These are phyloP conservation scores for Thalassiosira profunda DNA, from an alignment of 108 stramenopile species.

Conservation along the genomic window DNA sequence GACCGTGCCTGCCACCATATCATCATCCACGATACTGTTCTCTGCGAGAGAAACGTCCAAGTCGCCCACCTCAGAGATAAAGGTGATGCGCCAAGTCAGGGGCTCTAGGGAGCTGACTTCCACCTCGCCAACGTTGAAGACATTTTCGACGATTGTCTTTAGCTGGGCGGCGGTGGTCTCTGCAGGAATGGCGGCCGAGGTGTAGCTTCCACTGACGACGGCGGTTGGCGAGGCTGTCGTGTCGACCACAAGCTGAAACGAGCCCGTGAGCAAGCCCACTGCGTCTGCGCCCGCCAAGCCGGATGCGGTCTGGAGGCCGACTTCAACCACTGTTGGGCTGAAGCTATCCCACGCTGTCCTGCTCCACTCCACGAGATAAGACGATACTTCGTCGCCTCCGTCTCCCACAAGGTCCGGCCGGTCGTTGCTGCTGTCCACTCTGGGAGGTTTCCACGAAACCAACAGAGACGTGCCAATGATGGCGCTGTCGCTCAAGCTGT, in stretches of 20 bases:
- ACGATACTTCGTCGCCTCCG: constrained; percentile 56
- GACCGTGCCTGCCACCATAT: constrained; percentile 10
- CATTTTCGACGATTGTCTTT: constrained; percentile 72
- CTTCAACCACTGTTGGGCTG: constrained; percentile 41
- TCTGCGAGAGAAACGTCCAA: constrained; percentile 18
- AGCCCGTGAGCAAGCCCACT: constrained; percentile 29
- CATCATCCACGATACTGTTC: constrained; percentile 30
- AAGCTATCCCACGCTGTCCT: constrained; percentile 43
- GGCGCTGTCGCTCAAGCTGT: constrained; percentile 19
- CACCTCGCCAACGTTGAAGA: constrained; percentile 80
- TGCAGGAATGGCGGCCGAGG: constrained; percentile 46
- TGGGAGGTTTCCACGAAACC: constrained; percentile 52
- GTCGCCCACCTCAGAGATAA: constrained; percentile 70
- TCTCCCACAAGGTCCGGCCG: constrained; percentile 54
- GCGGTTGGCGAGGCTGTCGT: constrained; percentile 17
- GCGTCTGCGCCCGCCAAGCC: constrained; percentile 32
- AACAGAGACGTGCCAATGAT: constrained; percentile 48
- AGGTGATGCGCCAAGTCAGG: constrained; percentile 60
- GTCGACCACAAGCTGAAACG: constrained; percentile 37
- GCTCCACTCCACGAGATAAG: constrained; percentile 66
- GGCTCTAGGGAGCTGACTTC: constrained; percentile 48
- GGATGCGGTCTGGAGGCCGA: constrained; percentile 29
- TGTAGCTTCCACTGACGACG: constrained; percentile 22
- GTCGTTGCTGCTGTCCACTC: constrained; percentile 34
- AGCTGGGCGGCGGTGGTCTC: constrained; percentile 38